Base-by-base conservation (phyloP, 257 asterid genomes). In the Jasminum sambac region DNA sequence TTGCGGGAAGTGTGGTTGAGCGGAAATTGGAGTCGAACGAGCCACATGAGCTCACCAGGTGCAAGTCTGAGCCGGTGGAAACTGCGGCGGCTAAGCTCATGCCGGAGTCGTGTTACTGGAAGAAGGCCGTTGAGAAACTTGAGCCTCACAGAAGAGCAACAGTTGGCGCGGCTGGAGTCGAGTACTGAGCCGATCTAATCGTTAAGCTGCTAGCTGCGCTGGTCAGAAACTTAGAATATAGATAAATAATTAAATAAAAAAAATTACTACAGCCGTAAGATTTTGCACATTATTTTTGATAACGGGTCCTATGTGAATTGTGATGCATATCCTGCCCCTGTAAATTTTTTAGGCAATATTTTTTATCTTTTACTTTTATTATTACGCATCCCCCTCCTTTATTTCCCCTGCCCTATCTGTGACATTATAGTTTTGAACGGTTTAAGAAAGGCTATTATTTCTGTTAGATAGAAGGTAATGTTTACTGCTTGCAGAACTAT, bases 31-130 rank as follows among this genome's bases (percentile, higher is more conserved):
- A 55, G 52, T 84, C 74, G 12, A 81, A 78, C 36, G 86, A 84
- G 83, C 98, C 98, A 73, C 84, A 87, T 30, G 99, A 74, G 78
- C 79, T 90, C 81, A 89, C 96, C 0, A 80, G 98, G 77, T 93
- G 98, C 72, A 93, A 90, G 82, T 93, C 98, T 6, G 98, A 93
- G 91, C 98, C 98, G 60, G 87, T 93, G 98, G 86, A 93, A 44
- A 84, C 96, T 16, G 97, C 97, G 34, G 91, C 96, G 73, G 90
- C 91, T 76, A 93, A 88, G 81, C 89, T 84, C 9, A 44, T 77
- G 65, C 84, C 86, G 11, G 88, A 84, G 40, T 70, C 77, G 25
- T 79, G 88, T 69, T 84, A 65, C 70, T 84, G 88, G 88, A 84
- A 82, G 43, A 81, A 81, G 10, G 26, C 30, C 61, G 30, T 52